Evolutionary conservation across 2,329 filamentous ascomycete species (phyloP), one percentile per base, ranked within the genome.

Genomic region (Paraphaeosphaeria minitans): DNA sequence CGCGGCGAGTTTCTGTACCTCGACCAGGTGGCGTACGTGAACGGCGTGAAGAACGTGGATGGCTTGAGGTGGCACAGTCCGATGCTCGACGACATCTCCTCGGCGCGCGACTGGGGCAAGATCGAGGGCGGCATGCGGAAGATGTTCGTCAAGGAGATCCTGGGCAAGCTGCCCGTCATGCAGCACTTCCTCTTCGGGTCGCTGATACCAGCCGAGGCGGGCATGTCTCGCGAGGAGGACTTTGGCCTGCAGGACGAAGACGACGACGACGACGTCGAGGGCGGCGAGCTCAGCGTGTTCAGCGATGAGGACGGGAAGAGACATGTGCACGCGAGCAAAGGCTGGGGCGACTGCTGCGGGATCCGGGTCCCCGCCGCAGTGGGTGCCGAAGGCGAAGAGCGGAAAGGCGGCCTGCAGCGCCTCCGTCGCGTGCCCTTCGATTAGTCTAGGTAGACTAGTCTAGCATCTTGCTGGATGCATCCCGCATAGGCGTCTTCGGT

Each of bases 81-180:
- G 3, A 98, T 99, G 96, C 86, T 99, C 19, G 95, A 99, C 74
- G 95, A 99, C 75, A 99, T 99, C 64, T 95, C 91, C 3, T 89
- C 92, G 1, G 90, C 94, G 16, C 93, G 92, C 75, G 91, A 84
- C 41, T 99, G 95, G 95, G 81, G 78, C 64, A 99, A 99, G 82
- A 90, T 99, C 51, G 93, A 98, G 75, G 89, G 84, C 27, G 95
- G 95, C 7, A 98, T 99, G 96, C 86, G 91, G 60, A 91, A 92
- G 66, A 99, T 99, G 96, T 98, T 98, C 73, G 84, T 94, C 53
- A 91, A 89, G 42, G 95, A 99, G 77, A 94, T 99, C 0, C 78
- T 99, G 53, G 88, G 90, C 33, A 99, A 99, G 78, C 76, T 99
- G 56, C 95, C 95, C 0, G 94, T 99, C 45, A 98, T 98, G 93